phyloP scores from a whole-genome alignment of 495 filamentous ascomycete species.

The Neurospora africana region DNA sequence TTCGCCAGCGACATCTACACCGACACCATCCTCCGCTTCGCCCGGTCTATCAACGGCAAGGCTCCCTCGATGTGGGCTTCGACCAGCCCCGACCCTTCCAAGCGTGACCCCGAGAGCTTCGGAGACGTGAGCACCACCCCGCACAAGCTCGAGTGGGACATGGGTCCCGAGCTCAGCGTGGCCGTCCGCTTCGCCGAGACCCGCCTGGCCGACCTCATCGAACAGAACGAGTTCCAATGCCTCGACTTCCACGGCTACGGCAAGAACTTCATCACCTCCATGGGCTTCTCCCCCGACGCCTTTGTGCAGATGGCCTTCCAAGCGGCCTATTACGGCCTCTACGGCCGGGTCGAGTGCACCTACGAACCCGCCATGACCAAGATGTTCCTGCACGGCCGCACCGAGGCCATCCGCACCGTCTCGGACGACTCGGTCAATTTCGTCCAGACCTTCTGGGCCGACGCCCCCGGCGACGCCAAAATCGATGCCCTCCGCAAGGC shows the following conservation, averaged over 20 bases:
- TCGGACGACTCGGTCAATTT: slow-evolving; percentile 74
- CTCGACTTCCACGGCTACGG: slow-evolving; percentile 84
- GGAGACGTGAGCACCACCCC: slow-evolving; percentile 91
- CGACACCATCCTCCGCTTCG: slow-evolving; percentile 94
- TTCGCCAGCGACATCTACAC: slow-evolving; percentile 96
- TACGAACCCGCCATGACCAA: slow-evolving; percentile 99
- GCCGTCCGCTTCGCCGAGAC: slow-evolving; percentile 94
- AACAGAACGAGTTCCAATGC: slow-evolving; percentile 92
- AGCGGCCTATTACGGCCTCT: slow-evolving; percentile 95
- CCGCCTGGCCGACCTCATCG: slow-evolving; percentile 83
- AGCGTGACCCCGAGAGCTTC: slow-evolving; percentile 87
- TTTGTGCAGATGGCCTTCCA: slow-evolving; percentile 99
- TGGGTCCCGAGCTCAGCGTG: slow-evolving; percentile 83
- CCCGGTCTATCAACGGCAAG: slow-evolving; percentile 89
- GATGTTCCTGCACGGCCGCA: slow-evolving; percentile 80
- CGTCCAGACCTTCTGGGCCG: slow-evolving; percentile 89
- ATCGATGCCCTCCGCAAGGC: slow-evolving; percentile 76
- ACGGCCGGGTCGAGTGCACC: slow-evolving; percentile 84
- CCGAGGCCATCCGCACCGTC: slow-evolving; percentile 84
- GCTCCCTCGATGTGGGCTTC: slow-evolving; percentile 89
- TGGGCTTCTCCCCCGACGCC: slow-evolving; percentile 93
- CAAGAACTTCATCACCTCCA: slow-evolving; percentile 94
- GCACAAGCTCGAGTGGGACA: slow-evolving; percentile 95
- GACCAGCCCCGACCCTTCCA: slow-evolving; percentile 80
- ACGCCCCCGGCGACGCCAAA: slow-evolving; percentile 71